Percentiles rank a stretch among this genome's conserved stretches.
These are phyloP conservation scores for Gardenia jasminoides DNA, from an alignment of 257 asterid species.

Conservation along the genomic window DNA sequence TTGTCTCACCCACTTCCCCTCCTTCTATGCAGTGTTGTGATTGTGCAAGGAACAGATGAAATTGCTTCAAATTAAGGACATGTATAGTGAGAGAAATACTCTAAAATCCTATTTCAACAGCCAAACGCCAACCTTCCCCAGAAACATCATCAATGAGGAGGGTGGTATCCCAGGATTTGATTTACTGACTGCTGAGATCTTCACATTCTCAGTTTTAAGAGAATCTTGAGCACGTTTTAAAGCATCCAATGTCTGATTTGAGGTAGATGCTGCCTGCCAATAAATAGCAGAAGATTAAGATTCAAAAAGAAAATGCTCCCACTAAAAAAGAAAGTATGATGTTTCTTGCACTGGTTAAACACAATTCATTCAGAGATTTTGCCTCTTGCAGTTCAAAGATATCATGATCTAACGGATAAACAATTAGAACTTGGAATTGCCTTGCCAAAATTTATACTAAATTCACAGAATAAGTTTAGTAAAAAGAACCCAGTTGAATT, in stretches of 20 bases:
- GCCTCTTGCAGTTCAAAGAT: background rate
- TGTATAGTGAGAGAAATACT: background rate
- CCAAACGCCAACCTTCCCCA: slow-evolving; percentile 60
- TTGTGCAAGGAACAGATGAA: too few species aligned
- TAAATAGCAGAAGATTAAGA: background rate
- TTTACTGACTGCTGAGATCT: slow-evolving; percentile 51
- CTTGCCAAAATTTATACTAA: background rate
- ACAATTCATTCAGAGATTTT: background rate
- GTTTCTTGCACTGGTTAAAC: background rate
- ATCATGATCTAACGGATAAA: background rate
- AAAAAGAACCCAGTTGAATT: background rate
- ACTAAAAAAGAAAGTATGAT: background rate
- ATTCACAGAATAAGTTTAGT: background rate
- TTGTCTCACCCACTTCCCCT: too few species aligned
- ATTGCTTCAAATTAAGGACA: slow-evolving; percentile 7
- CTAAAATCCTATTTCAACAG: slow-evolving; percentile 10
- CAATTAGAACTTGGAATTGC: background rate
- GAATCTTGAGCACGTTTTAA: slow-evolving; percentile 69
- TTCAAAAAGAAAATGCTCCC: background rate
- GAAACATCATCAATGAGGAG: slow-evolving; percentile 87
- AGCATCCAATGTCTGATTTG: slow-evolving; percentile 57
- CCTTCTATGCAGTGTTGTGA: too few species aligned
- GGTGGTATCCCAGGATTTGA: slow-evolving; percentile 87
- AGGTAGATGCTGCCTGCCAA: slow-evolving; percentile 31
- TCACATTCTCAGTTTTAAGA: slow-evolving; percentile 22